Evolutionary conservation across 768 basidiomycete genomes (phyloP), one percentile per base, ranked within the genome.

Genomic region (Serendipita vermifera): DNA sequence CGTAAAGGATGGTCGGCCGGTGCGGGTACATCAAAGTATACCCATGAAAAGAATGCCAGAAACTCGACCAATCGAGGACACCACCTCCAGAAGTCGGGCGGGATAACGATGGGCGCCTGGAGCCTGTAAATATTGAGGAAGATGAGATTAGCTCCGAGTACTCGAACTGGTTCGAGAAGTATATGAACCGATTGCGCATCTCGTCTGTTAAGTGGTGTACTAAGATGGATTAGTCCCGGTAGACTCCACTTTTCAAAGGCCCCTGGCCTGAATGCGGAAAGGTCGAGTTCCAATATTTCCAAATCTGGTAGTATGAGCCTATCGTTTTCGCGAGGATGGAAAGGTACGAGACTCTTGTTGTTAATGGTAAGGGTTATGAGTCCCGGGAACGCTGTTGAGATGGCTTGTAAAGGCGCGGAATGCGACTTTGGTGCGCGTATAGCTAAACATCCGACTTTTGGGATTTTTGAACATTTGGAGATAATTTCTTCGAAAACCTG

Each of bases 351-450:
- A 2, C 46, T 31, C 17, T 31, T 31, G 20, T 51, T 31, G 46
- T n/a, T n/a, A n/a, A 51, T 22, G n/a, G 46, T 51, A 20, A 51
- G 20, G 22, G 24, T 31, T 9, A 31, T 51, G n/a, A 51, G 29
- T 22, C n/a, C n/a, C 17, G 46, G 46, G 46, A 51, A 51, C 32
- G 46, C 46, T 15, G 17, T 51, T 20, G 46, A 51, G 17, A 51
- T 22, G 22, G 7, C 26, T 22, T 51, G 46, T 22, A 51, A 31
- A 27, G 7, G n/a, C 46, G 5, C 22, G 20, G 24, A 51, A 51
- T 9, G 26, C 27, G 9, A 51, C 15, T 9, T 51, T 22, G 9
- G 26, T 51, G 46, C 26, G 46, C 46, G 32, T 51, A n/a, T n/a
- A n/a, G n/a, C n/a, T 29, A 51, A 31, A n/a, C 46, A 51, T 15